Conservation (phyloP, 305 asterid species). For the Ajuga reptans region DNA sequence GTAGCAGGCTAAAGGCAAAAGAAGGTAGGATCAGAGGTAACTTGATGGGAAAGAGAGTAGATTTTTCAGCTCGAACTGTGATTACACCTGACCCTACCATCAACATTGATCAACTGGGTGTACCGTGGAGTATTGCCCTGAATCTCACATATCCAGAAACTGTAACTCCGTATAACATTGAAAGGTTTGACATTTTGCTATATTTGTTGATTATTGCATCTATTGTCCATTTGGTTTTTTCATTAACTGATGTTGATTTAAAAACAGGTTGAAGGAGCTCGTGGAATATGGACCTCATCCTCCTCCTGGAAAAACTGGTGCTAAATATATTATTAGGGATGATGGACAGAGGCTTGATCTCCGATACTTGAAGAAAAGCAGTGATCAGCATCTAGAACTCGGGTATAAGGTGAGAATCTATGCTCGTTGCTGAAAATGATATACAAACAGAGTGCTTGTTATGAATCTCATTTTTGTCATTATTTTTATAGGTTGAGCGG, state of each 20-base stretch:
- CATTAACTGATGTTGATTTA: constrained; percentile 13
- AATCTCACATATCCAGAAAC: constrained; percentile 98
- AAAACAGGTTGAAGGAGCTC: constrained; percentile 82
- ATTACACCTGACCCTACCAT: constrained; percentile 99
- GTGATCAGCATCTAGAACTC: constrained; percentile 89
- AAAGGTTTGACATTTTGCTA: constrained; percentile 46
- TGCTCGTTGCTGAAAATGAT: not conserved
- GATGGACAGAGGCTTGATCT: constrained; percentile 99
- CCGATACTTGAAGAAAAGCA: constrained; percentile 93
- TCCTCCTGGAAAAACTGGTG: constrained; percentile 99
- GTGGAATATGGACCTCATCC: constrained; percentile 99
- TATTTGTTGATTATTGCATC: not conserved
- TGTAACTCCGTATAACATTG: constrained; percentile 93
- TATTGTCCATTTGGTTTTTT: constrained; percentile 9
- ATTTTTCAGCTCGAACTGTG: constrained; percentile 95
- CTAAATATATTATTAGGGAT: constrained; percentile 94
- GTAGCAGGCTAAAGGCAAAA: constrained; percentile 95
- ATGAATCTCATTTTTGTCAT: constrained; percentile 20
- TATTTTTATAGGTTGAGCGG: constrained; percentile 75
- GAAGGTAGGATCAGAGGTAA: constrained; percentile 96
- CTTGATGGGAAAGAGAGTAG: constrained; percentile 97
- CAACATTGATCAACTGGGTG: constrained; percentile 92
- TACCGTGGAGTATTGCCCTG: constrained; percentile 97
- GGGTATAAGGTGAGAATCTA: constrained; percentile 66
- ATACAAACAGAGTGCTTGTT: constrained; percentile 8